phyloP scores from a whole-genome alignment of 2,329 filamentous ascomycete species.

The Hypomyces rosellus region DNA sequence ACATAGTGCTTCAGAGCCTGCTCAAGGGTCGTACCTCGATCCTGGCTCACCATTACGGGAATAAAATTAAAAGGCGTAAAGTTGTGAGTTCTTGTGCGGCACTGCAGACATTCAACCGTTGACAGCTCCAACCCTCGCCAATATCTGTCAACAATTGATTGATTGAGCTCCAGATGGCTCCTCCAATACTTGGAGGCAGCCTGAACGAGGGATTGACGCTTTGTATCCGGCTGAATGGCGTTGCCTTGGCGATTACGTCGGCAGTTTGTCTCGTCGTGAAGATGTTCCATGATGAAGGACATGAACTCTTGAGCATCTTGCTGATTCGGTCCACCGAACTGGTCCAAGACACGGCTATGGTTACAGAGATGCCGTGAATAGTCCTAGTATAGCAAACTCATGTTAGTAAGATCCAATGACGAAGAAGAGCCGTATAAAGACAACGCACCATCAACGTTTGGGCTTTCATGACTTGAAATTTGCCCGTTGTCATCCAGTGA shows the following conservation, averaged over 20 bases:
- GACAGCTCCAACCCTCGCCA: constrained; percentile 74
- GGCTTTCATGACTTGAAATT: constrained; percentile 45
- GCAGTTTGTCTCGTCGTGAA: constrained; percentile 80
- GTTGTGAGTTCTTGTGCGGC: constrained; percentile 43
- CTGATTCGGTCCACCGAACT: constrained; percentile 69
- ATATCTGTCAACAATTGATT: constrained; percentile 70
- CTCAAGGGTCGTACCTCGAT: constrained; percentile 35
- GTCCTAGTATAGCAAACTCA: constrained; percentile 33
- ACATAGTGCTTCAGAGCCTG: constrained; percentile 67
- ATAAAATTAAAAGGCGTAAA: constrained; percentile 50
- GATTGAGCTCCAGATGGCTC: constrained; percentile 60
- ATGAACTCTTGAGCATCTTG: constrained; percentile 92
- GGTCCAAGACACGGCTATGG: constrained; percentile 18
- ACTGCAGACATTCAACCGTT: constrained; percentile 60
- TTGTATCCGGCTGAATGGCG: constrained; percentile 26
- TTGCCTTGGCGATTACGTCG: constrained; percentile 37
- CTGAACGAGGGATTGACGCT: constrained; percentile 32
- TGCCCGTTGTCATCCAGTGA: constrained; percentile 48
- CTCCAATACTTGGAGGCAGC: constrained; percentile 72
- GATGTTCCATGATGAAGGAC: constrained; percentile 69
- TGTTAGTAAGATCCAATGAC: not conserved
- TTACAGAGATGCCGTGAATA: constrained; percentile 43
- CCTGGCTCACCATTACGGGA: constrained; percentile 33
- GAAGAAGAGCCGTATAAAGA: not conserved
- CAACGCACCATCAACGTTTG: constrained; percentile 51